A percentile compares a stretch with the other conserved stretches of the same genome.
These are phyloP conservation scores for Colletotrichum sp. DNA, from an alignment of 2,329 filamentous ascomycete species.

Conservation along the genomic window DNA sequence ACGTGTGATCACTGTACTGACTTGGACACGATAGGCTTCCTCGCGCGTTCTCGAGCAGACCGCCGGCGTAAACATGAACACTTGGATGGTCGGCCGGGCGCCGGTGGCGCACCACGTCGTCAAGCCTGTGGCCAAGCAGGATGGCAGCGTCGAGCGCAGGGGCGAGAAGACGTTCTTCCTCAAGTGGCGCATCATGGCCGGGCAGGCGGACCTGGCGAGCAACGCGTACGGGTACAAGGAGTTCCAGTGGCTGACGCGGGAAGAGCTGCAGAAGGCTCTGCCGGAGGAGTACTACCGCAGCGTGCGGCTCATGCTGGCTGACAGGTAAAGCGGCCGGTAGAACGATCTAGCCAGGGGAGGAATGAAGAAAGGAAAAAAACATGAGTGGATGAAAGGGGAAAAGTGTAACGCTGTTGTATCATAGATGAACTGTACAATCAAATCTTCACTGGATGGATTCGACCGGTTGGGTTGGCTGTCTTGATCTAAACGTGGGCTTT, in stretches of 20 bases:
- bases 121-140: constrained; percentile 51
- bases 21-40: constrained; percentile 66
- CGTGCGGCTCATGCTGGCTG: constrained; percentile 83
- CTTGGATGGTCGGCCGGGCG: constrained; percentile 91
- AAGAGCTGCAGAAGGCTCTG: constrained; percentile 78
- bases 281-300: constrained; percentile 72
- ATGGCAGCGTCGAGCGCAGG: constrained; percentile 46
- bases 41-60: constrained; percentile 77
- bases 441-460: constrained; percentile 10
- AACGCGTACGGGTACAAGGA: constrained; percentile 78
- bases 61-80: constrained; percentile 96
- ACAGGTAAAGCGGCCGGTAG: constrained; percentile 58
- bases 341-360: neutral
- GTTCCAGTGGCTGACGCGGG: constrained; percentile 91
- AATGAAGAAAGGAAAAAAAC: neutral
- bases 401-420: constrained; percentile 37
- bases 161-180: constrained; percentile 94
- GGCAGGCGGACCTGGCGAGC: constrained; percentile 80
- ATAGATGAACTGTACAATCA: constrained; percentile 37
- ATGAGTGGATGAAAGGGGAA: constrained; percentile 18
- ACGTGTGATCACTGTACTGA: neutral
- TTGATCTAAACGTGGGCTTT: neutral
- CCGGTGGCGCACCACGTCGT: constrained; percentile 81
- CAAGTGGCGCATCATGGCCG: constrained; percentile 95
- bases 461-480: neutral